Evolutionary conservation across 768 basidiomycete genomes (phyloP).

Genomic region (Infundibulicybe gibba): DNA sequence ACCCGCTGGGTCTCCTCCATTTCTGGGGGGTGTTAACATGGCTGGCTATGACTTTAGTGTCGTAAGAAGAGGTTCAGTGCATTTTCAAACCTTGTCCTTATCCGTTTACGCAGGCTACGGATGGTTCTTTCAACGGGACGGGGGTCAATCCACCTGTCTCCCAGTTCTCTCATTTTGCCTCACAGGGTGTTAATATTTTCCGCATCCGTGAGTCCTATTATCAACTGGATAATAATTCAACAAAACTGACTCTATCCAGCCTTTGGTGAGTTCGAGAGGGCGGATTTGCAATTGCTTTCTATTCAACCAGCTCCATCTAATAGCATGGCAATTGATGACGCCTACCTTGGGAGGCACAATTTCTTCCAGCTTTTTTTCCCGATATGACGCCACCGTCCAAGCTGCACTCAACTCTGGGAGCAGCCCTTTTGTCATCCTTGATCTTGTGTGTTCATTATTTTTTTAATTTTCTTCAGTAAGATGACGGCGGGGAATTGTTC

Average conservation of each 20-base stretch:
- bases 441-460: constrained; percentile 30
- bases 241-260: constrained; percentile 11
- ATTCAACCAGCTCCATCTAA: constrained; percentile 1
- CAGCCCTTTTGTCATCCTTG: constrained; percentile 45
- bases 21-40: constrained; percentile 46
- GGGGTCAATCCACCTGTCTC: neutral
- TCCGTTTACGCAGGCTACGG: constrained; percentile 24
- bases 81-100: neutral
- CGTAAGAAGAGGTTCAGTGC: constrained; percentile 16
- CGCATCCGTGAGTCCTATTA: neutral
- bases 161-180: neutral
- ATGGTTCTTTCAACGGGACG: constrained; percentile 25
- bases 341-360: constrained; percentile 45
- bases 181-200: neutral
- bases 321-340: constrained; percentile 52
- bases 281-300: constrained; percentile 9
- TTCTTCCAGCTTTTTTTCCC: constrained; percentile 36
- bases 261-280: constrained; percentile 20
- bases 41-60: constrained; percentile 45
- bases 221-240: constrained; percentile 17
- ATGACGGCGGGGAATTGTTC: constrained; percentile 35
- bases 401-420: constrained; percentile 35
- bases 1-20: constrained; percentile 21
- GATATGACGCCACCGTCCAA: constrained; percentile 47
- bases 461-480: constrained; percentile 44